Evolutionary conservation across 1,284 basidiomycete species (phyloP), one percentile per base, ranked within the genome.

Genomic region (Marasmius sp.): DNA sequence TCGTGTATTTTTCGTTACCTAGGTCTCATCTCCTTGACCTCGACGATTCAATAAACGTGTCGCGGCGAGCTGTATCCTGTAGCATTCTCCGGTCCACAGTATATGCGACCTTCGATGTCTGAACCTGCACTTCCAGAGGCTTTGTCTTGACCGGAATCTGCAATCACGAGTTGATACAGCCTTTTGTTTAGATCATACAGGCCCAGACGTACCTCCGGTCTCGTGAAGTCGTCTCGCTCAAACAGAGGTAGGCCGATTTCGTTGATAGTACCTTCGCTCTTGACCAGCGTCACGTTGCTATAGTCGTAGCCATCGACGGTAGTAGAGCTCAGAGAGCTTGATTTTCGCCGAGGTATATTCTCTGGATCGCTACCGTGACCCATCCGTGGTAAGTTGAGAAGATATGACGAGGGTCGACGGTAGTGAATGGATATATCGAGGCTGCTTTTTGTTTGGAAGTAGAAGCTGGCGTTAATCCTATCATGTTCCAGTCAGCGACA

Each of bases 381-480:
- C 20, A 34, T 34, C 6, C 50, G 50, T 3, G 50, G 33, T 52
- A 52, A 16, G 14, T 52, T 34, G 50, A 52, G 51, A 50, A 27
- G 36, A 37, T 20, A 57, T 34, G n/a, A 52, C 7, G 49, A 52
- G 54, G 5, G 56, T 45, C 50, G 50, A 20, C 45, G 57, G 16
- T 50, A 58, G 34, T 18, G 38, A 34, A 16, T 43, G 52, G 52
- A 36, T 49, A 43, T 39, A 53, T 38, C n/a, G 22, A 36, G 22
- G 51, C 34, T 49, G 20, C 36, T 60, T 55, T 60, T 18, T 2
- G 62, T 64, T 34, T 64, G 55, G 49, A 64, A 64, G 37, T 64
- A 64, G 51, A 55, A 54, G 22, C 62, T 61, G 18, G 62, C 59
- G 47, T 64, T 64, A 22, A 64, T 38, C 62, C 62, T 64, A 27